Percentiles rank a stretch among this genome's conserved stretches.
Conservation (phyloP, 306 rosid genomes). For the Hippophae tibetana region DNA sequence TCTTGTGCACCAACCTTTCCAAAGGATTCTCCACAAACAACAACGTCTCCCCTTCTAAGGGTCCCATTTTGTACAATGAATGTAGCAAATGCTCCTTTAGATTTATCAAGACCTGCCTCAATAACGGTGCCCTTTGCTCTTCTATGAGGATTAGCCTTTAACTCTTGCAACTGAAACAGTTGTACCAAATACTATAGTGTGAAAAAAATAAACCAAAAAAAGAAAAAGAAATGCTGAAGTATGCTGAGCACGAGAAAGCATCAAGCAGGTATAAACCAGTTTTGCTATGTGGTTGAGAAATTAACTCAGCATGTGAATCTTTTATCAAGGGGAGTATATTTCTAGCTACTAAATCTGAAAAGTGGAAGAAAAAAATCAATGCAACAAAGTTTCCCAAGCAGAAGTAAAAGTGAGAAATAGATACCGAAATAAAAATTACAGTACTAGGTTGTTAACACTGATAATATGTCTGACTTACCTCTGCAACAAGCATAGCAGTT, state of each 20-base stretch:
- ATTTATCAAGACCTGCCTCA: conserved; percentile 91
- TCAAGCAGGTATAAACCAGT: too few relatives aligned
- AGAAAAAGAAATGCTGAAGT: conserved; percentile 1
- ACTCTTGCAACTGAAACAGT: conserved; percentile 78
- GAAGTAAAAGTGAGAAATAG: neutral
- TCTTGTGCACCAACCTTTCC: conserved; percentile 70
- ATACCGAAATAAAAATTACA: neutral
- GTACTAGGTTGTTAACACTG: neutral
- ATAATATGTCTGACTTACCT: conserved; percentile 43
- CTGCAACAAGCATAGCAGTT: conserved; percentile 89
- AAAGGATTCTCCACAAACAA: conserved; percentile 88
- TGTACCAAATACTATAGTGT: conserved; percentile 29
- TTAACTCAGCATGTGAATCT: too few relatives aligned
- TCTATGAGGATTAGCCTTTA: conserved; percentile 95
- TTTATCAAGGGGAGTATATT: too few relatives aligned
- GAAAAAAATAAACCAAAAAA: conserved; percentile 5
- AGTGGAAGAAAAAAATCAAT: too few relatives aligned
- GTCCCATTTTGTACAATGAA: conserved; percentile 89
- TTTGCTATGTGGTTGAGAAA: too few relatives aligned
- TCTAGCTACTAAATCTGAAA: too few relatives aligned
- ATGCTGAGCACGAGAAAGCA: neutral
- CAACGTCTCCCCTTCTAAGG: conserved; percentile 63
- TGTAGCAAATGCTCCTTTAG: conserved; percentile 88
- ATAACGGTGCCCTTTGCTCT: conserved; percentile 84
- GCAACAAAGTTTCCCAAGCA: too few relatives aligned